Conservation (phyloP, 2,329 filamentous ascomycete genomes). For the Pyrenochaeta sp. region DNA sequence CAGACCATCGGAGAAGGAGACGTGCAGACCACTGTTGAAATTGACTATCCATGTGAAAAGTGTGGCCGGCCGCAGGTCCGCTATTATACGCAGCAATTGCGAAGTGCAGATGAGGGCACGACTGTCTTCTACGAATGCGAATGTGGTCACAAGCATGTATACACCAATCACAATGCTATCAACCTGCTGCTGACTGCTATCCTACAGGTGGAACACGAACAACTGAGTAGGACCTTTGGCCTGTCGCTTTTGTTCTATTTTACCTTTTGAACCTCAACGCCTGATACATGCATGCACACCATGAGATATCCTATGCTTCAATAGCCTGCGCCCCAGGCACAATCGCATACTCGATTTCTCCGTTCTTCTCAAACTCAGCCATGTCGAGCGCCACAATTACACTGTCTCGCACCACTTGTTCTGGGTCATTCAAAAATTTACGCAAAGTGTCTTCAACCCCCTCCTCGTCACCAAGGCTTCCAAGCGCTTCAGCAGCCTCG, state of each 20-base stretch:
- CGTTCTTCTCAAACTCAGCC: constrained; percentile 93
- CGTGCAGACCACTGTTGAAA: constrained; percentile 75
- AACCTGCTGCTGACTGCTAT: constrained; percentile 29
- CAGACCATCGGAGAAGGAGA: constrained; percentile 82
- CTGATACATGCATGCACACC: constrained; percentile 28
- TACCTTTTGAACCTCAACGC: constrained; percentile 31
- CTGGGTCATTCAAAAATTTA: constrained; percentile 85
- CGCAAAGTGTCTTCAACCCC: constrained; percentile 88
- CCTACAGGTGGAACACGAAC: constrained; percentile 63
- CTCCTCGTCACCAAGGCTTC: constrained; percentile 90
- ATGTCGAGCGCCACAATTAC: constrained; percentile 96
- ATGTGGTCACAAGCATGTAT: constrained; percentile 80
- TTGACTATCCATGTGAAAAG: constrained; percentile 75
- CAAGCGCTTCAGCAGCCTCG: constrained; percentile 94
- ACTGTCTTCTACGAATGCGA: constrained; percentile 91
- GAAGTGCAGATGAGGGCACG: constrained; percentile 92
- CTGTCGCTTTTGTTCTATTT: constrained; percentile 17
- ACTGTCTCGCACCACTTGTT: constrained; percentile 93
- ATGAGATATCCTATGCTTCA: constrained; percentile 27
- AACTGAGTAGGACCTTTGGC: constrained; percentile 61
- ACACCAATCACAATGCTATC: constrained; percentile 3
- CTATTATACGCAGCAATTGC: constrained; percentile 84
- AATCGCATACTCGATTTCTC: constrained; percentile 89
- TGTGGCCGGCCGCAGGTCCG: constrained; percentile 85
- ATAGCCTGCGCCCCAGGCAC: constrained; percentile 66